Percentiles rank a stretch among this genome's conserved stretches.
phyloP scores from a whole-genome alignment of 2,329 filamentous ascomycete genomes.

The Epichloe uncinata region DNA sequence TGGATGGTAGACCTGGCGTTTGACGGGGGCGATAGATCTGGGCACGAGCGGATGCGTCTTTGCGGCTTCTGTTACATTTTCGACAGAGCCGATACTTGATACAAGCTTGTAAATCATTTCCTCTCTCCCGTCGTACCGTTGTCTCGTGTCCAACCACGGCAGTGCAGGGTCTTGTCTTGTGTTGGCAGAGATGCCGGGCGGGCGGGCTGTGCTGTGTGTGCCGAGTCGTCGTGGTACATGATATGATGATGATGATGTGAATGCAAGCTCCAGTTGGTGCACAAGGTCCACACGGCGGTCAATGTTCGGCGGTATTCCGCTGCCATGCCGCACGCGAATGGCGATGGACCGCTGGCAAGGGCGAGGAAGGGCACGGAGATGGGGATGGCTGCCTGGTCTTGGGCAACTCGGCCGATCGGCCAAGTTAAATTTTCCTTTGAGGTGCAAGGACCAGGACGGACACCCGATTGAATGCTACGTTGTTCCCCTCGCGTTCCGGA shows the following conservation, averaged over 20 bases:
- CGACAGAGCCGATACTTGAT: background rate
- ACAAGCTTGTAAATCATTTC: background rate
- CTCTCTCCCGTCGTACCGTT: too few relatives aligned
- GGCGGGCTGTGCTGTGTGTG: background rate
- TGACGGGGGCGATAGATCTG: background rate
- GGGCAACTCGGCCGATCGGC: background rate
- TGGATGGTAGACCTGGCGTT: constrained; percentile 1
- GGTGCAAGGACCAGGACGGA: background rate
- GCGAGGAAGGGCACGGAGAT: too few relatives aligned
- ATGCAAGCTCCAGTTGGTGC: background rate
- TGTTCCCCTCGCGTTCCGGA: too few relatives aligned
- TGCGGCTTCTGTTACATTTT: background rate
- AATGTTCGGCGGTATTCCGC: background rate
- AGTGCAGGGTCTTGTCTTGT: background rate
- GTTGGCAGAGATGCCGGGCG: background rate
- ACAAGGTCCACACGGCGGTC: too few relatives aligned
- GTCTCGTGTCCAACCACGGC: too few relatives aligned
- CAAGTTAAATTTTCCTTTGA: background rate
- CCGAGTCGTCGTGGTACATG: background rate
- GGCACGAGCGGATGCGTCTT: background rate
- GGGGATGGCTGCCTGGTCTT: background rate
- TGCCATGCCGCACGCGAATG: too few relatives aligned
- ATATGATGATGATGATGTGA: background rate
- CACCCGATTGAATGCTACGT: too few relatives aligned
- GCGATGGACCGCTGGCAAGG: too few relatives aligned